phyloP scores from a whole-genome alignment of 352 stramenopile species.

The Phytopythium ostracodes region DNA sequence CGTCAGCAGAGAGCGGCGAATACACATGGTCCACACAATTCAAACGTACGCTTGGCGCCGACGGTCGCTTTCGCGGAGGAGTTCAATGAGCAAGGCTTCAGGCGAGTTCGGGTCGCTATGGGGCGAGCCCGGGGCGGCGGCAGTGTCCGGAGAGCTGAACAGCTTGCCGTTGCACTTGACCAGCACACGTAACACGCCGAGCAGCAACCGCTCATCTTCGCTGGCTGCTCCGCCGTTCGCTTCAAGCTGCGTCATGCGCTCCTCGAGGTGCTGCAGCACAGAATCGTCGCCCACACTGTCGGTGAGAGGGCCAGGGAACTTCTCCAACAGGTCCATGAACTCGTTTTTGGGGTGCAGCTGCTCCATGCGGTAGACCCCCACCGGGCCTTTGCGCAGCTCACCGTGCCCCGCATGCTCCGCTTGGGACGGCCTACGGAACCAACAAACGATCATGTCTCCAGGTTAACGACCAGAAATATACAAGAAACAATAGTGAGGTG shows the following conservation, averaged over 20 bases:
- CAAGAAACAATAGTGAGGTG: conserved; percentile 4
- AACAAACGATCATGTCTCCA: not conserved
- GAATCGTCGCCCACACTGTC: conserved; percentile 55
- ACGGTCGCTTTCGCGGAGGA: conserved; percentile 68
- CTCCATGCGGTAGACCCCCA: conserved; percentile 78
- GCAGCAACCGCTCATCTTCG: conserved; percentile 68
- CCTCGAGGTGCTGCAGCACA: conserved; percentile 65
- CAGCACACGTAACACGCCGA: conserved; percentile 64
- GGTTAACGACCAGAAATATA: not conserved
- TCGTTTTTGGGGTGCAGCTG: conserved; percentile 69
- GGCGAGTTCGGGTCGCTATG: conserved; percentile 55
- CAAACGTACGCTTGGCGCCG: conserved; percentile 43
- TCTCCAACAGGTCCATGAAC: conserved; percentile 64
- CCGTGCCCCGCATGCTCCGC: conserved; percentile 47
- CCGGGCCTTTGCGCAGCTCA: conserved; percentile 75
- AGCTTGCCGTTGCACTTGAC: conserved; percentile 82
- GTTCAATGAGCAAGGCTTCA: conserved; percentile 57
- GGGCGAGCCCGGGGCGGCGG: conserved; percentile 14
- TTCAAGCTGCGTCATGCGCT: conserved; percentile 42
- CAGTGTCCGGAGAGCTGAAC: conserved; percentile 23
- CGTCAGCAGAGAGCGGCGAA: not conserved
- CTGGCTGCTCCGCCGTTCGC: conserved; percentile 17
- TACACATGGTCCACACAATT: not conserved
- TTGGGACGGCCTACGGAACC: conserved; percentile 36
- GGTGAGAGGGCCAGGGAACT: conserved; percentile 74